Evolutionary conservation across 352 stramenopile genomes (phyloP).

Genomic region (Thalassiosira pacifica): DNA sequence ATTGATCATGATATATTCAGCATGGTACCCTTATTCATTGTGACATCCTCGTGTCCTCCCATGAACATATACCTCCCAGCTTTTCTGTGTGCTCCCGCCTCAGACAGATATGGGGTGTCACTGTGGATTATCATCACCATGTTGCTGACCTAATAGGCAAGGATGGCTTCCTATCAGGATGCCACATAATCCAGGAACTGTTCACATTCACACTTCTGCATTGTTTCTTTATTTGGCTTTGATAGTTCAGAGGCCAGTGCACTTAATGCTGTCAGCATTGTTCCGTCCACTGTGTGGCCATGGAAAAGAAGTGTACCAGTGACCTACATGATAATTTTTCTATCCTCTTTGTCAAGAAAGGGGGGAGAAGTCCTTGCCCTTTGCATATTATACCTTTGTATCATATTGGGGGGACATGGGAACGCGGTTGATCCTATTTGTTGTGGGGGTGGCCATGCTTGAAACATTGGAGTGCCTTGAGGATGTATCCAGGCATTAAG

Average conservation of each 20-base stretch:
- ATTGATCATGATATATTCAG: no score
- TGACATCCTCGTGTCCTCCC: no score
- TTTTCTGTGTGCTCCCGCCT: no score
- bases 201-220: no score
- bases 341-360: background rate
- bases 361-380: background rate
- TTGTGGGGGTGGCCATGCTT: conserved; percentile 12
- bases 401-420: background rate
- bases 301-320: conserved; percentile 17
- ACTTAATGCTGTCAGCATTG: conserved; percentile 15
- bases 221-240: conserved; percentile 1
- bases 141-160: no score
- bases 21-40: no score
- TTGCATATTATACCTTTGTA: background rate
- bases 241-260: background rate
- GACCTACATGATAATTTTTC: conserved; percentile 38
- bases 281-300: conserved; percentile 12
- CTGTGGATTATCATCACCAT: no score
- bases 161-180: no score
- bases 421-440: background rate
- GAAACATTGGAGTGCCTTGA: conserved; percentile 20
- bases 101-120: no score
- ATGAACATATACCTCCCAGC: no score
- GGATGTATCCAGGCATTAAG: conserved; percentile 49
- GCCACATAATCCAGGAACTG: no score